Base-by-base conservation (phyloP, 192 early-diverging fungal genomes). In the Chytriomyces sp. region DNA sequence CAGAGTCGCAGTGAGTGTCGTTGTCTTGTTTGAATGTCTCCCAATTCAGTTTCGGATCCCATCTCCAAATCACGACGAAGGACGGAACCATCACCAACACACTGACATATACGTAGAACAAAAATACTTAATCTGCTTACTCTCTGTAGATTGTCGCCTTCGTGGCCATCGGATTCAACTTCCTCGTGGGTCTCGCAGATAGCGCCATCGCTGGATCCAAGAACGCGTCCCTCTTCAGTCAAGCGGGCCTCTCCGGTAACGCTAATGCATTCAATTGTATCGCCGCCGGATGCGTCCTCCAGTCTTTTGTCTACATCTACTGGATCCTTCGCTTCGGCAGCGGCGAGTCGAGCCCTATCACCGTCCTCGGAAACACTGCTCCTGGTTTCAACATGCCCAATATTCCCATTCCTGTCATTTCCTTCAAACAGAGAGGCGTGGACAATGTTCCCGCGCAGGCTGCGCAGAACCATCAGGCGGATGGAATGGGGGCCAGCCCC, bases 201-300 rank as follows among this genome's bases (percentile, higher is more conserved):
- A 38, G 22, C 25, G 36, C 64, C 31, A 55, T 76, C 37, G 12
- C 22, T 25, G 30, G 12, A 28, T 6, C 54, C 30, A 70, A 75
- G 41, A 28, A 19, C 4, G 10, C 12, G 26, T 7, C 38, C 44
- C n/a, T 56, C 28, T 33, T 52, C 36, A 39, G 28, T 5, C 7
- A 8, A 19, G 1, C 59, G 7, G 17, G 25, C 12, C 3, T n/a
- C 36, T 5, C 38, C 74, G 14, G 38, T 10, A 25, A 17, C 39
- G 40, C 40, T n/a, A 58, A 39, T 32, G 75, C 55, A n/a, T 52
- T 37, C 33, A 52, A 37, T 17, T 31, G 64, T 49, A 40, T 52
- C 44, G 63, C 74, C 7, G 59, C 73, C 31, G 80, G 80, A 25
- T 26, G 34, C 8, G 61, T 81, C 36, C 76, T 81, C 80, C 6